Evolutionary conservation across 1,284 basidiomycete genomes (phyloP).

Genomic region (Tilletia setariae): DNA sequence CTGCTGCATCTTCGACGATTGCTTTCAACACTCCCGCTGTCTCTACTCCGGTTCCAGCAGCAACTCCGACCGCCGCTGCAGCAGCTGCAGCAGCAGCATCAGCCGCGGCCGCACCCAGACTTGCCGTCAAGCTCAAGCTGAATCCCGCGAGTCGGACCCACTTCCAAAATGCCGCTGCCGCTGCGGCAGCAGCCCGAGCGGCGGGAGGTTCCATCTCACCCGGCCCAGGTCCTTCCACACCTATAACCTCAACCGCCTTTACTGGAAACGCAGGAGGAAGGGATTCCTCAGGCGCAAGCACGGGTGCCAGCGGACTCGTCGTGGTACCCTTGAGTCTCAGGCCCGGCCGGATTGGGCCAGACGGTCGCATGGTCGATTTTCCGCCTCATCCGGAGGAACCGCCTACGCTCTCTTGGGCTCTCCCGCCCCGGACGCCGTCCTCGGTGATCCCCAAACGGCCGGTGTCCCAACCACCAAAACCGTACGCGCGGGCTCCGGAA

Average conservation of each 20-base stretch:
- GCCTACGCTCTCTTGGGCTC: background rate
- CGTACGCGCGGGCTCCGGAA: conserved; percentile 10
- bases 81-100: background rate
- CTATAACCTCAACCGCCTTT: background rate
- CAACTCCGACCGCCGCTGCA: background rate
- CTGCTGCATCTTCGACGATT: too few relatives aligned
- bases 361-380: conserved; percentile 12
- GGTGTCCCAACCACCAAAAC: background rate
- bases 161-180: conserved; percentile 7
- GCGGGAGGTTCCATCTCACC: background rate
- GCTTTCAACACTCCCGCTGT: background rate
- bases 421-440: background rate
- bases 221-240: background rate
- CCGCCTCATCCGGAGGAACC: conserved; percentile 10
- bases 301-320: background rate
- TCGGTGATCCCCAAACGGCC: conserved; percentile 12
- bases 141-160: conserved; percentile 13
- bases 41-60: background rate
- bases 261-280: background rate
- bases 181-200: conserved; percentile 1
- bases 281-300: background rate
- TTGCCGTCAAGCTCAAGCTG: conserved; percentile 12
- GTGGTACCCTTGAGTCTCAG: background rate
- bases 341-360: conserved; percentile 5
- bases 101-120: background rate